A percentile compares a stretch with the other conserved stretches of the same genome.
Conservation (phyloP, 805 yeast species). For the Spencermartinsiella europaea region DNA sequence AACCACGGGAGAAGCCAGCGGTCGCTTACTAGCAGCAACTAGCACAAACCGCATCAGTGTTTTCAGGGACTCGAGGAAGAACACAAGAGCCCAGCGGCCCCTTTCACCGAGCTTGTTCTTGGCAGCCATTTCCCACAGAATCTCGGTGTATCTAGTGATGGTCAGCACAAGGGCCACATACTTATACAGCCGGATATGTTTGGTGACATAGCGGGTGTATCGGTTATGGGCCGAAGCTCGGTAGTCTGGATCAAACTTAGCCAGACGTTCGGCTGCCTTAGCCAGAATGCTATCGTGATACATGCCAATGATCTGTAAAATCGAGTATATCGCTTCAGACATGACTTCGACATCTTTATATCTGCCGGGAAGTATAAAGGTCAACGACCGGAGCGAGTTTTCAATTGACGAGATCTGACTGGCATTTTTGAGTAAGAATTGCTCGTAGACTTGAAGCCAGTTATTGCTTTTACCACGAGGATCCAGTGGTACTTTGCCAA, state of each 20-base stretch:
- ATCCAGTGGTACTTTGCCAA: neutral
- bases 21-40: constrained; percentile 26
- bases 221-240: constrained; percentile 25
- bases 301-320: constrained; percentile 32
- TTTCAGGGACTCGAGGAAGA: constrained; percentile 29
- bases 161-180: constrained; percentile 28
- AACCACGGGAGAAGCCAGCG: constrained; percentile 28
- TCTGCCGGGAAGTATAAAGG: constrained; percentile 36
- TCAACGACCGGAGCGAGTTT: constrained; percentile 31
- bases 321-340: constrained; percentile 32
- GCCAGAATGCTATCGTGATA: constrained; percentile 36
- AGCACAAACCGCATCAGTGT: constrained; percentile 31
- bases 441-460: constrained; percentile 31
- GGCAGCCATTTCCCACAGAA: constrained; percentile 35
- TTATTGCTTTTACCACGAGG: neutral
- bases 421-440: constrained; percentile 32
- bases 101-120: neutral
- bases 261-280: constrained; percentile 23
- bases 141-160: constrained; percentile 31
- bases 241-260: constrained; percentile 19
- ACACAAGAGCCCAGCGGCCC: constrained; percentile 28
- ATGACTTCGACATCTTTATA: constrained; percentile 36
- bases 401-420: constrained; percentile 35
- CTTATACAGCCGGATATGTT: constrained; percentile 22
- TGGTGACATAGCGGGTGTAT: constrained; percentile 24